phyloP scores from a whole-genome alignment of 2,329 filamentous ascomycete species.

The Cladobotryum mycophilum region DNA sequence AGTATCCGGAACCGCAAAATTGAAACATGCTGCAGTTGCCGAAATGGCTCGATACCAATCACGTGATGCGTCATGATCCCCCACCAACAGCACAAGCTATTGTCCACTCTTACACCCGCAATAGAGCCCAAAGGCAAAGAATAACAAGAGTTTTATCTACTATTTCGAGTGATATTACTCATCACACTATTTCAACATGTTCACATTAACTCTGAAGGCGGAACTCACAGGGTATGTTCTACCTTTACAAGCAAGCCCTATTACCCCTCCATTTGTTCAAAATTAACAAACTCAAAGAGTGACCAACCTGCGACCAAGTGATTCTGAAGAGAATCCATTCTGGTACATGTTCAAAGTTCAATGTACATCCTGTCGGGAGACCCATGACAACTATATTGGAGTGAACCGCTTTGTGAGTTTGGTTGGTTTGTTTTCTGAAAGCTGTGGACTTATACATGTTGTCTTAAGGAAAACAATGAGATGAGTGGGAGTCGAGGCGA shows the following conservation, averaged over 20 bases:
- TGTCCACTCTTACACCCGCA: conserved; percentile 2
- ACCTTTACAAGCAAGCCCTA: neutral
- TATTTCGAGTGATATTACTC: neutral
- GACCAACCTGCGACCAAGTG: conserved; percentile 78
- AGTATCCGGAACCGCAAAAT: conserved; percentile 1
- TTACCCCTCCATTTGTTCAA: conserved; percentile 5
- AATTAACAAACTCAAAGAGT: conserved; percentile 52
- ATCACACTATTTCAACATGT: conserved; percentile 42
- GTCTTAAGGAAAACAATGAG: conserved; percentile 71
- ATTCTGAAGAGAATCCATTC: conserved; percentile 76
- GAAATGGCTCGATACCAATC: conserved; percentile 4
- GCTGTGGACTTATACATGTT: too few species aligned
- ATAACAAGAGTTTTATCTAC: too few species aligned
- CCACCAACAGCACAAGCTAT: neutral
- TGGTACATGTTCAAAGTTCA: conserved; percentile 98
- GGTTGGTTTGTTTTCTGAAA: neutral
- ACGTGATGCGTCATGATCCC: conserved; percentile 4
- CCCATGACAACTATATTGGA: conserved; percentile 77
- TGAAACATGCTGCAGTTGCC: conserved; percentile 6
- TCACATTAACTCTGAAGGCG: conserved; percentile 59
- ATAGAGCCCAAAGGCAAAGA: neutral
- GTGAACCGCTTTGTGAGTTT: conserved; percentile 78
- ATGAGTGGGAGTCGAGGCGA: conserved; percentile 90
- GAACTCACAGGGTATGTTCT: conserved; percentile 58
- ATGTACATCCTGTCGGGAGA: conserved; percentile 95